Evolutionary conservation across 345 rosid genomes (phyloP).

Genomic region (Barbarea vulgaris): DNA sequence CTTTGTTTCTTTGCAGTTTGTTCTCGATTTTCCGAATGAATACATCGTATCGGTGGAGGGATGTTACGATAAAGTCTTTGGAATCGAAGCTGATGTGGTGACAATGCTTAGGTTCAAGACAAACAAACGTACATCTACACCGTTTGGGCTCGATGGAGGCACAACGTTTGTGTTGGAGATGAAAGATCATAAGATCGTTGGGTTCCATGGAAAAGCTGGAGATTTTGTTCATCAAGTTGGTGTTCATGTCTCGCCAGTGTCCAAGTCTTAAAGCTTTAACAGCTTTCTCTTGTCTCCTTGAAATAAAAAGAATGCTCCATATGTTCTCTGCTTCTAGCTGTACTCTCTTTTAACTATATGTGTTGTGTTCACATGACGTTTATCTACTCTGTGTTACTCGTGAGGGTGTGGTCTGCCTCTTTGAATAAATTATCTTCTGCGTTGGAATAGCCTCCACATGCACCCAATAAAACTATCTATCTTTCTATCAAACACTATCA

Average conservation of each 20-base stretch:
- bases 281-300: not conserved
- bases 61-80: slow-evolving; percentile 18
- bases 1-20: not conserved
- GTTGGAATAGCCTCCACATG: too few relatives aligned
- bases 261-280: slow-evolving; percentile 3
- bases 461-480: too few relatives aligned
- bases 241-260: slow-evolving; percentile 25
- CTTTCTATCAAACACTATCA: too few relatives aligned
- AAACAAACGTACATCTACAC: slow-evolving; percentile 33
- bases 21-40: slow-evolving; percentile 17
- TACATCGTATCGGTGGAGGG: slow-evolving; percentile 26
- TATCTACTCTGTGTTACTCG: too few relatives aligned
- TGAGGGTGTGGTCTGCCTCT: too few relatives aligned
- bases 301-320: too few relatives aligned
- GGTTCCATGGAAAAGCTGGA: slow-evolving; percentile 32
- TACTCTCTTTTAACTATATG: too few relatives aligned
- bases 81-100: slow-evolving; percentile 6
- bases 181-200: slow-evolving; percentile 28
- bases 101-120: slow-evolving; percentile 19
- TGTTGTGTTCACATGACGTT: too few relatives aligned
- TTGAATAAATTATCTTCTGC: too few relatives aligned
- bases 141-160: slow-evolving; percentile 17
- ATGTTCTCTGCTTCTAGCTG: too few relatives aligned
- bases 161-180: slow-evolving; percentile 8
- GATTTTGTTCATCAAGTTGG: slow-evolving; percentile 31